These are phyloP conservation scores for Verticillium klebahnii DNA, from an alignment of 2,329 filamentous ascomycete genomes.

Conservation along the genomic window DNA sequence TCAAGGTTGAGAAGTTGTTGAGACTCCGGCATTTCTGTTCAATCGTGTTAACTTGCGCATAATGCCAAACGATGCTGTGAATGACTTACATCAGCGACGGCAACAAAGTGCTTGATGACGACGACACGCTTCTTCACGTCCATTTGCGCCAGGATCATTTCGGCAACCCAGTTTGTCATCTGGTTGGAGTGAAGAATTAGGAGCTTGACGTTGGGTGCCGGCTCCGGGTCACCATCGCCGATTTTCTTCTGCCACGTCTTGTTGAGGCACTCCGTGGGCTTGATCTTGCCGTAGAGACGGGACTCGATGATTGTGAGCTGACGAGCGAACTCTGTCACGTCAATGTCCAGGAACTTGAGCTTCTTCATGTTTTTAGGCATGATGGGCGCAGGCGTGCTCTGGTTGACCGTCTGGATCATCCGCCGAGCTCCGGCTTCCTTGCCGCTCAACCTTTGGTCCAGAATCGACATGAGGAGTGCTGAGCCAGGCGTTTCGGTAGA, in stretches of 20 bases:
- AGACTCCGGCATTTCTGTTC: slow-evolving; percentile 81
- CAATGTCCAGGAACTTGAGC: slow-evolving; percentile 96
- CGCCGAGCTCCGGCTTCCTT: slow-evolving; percentile 83
- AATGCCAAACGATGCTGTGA: slow-evolving; percentile 4
- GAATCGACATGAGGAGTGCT: slow-evolving; percentile 73
- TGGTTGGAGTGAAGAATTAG: slow-evolving; percentile 97
- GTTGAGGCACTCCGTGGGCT: slow-evolving; percentile 91
- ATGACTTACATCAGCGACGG: slow-evolving; percentile 81
- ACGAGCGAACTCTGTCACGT: slow-evolving; percentile 92
- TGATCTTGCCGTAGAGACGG: slow-evolving; percentile 90
- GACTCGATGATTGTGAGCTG: slow-evolving; percentile 97
- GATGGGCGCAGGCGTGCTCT: slow-evolving; percentile 79
- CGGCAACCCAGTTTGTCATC: slow-evolving; percentile 98
- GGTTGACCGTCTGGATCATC: slow-evolving; percentile 80
- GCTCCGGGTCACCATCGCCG: slow-evolving; percentile 72
- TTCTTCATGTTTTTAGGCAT: slow-evolving; percentile 99
- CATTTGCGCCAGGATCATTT: slow-evolving; percentile 94
- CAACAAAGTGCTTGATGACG: slow-evolving; percentile 97
- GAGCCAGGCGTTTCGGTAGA: slow-evolving; percentile 91
- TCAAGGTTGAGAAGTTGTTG: slow-evolving; percentile 97
- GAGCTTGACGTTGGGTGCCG: slow-evolving; percentile 90
- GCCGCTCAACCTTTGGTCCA: slow-evolving; percentile 84
- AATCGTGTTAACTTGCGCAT: background rate
- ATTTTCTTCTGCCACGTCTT: slow-evolving; percentile 99
- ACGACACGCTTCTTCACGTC: slow-evolving; percentile 95